These are phyloP conservation scores for Curvularia hawaiiensis DNA, from an alignment of 2,329 filamentous ascomycete species.

Conservation along the genomic window DNA sequence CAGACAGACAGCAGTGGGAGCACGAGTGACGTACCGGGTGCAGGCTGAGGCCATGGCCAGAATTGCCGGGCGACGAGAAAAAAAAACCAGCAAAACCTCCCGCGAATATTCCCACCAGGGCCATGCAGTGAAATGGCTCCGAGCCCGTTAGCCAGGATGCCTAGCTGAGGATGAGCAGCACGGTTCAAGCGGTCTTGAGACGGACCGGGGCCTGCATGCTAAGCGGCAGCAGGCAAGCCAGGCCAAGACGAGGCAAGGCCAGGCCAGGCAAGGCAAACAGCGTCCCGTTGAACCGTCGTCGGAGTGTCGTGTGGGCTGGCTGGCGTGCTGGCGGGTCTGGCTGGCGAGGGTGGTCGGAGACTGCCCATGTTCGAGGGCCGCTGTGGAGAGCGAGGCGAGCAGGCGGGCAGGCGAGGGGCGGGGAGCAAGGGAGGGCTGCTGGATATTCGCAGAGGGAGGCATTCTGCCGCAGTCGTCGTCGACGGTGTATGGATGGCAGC, in stretches of 20 bases:
- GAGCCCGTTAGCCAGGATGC: conserved; percentile 4
- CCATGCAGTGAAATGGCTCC: not conserved
- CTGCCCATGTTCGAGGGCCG: not conserved
- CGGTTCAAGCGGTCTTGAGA: conserved; percentile 28
- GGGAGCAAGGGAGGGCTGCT: not conserved
- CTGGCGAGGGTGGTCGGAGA: not conserved
- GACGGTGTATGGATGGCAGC: not conserved
- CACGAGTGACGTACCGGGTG: conserved; percentile 19
- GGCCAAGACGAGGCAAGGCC: not conserved
- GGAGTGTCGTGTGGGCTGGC: conserved; percentile 15
- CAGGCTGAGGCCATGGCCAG: not conserved
- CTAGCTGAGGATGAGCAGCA: conserved; percentile 23
- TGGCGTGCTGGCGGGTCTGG: not conserved
- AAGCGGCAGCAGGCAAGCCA: conserved; percentile 16
- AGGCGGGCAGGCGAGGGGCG: not conserved
- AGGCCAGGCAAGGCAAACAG: not conserved
- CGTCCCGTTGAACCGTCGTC: not conserved
- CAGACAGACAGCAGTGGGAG: conserved; percentile 3
- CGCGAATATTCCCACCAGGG: not conserved
- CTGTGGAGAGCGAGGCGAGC: not conserved
- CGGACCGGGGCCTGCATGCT: conserved; percentile 24
- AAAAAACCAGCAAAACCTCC: conserved; percentile 1
- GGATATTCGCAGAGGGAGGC: no score
- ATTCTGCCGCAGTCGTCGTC: not conserved
- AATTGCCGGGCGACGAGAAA: not conserved